Evolutionary conservation across 108 stramenopile genomes (phyloP).

Genomic region (Licmophora abbreviata): DNA sequence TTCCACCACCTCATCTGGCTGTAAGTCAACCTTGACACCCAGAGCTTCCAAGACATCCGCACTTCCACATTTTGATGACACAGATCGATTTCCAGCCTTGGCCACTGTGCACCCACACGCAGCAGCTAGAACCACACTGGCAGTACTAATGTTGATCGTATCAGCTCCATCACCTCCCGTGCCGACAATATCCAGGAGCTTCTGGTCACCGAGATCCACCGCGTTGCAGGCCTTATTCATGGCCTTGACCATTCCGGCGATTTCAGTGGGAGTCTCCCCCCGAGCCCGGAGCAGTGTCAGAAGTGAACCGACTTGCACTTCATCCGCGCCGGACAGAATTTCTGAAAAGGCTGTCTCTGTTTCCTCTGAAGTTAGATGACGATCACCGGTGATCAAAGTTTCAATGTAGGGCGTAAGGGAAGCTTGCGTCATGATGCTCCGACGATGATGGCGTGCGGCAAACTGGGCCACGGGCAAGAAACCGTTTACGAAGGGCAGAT

Average conservation of each 20-base stretch:
- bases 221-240: slow-evolving; percentile 84
- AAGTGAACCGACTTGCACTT: slow-evolving; percentile 78
- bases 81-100: slow-evolving; percentile 95
- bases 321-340: slow-evolving; percentile 71
- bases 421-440: slow-evolving; percentile 11
- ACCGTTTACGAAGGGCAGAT: no score
- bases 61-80: slow-evolving; percentile 84
- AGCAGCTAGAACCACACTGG: slow-evolving; percentile 91
- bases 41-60: slow-evolving; percentile 95
- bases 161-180: slow-evolving; percentile 99
- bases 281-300: slow-evolving; percentile 86
- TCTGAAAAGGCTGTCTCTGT: slow-evolving; percentile 71
- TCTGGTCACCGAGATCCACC: slow-evolving; percentile 47
- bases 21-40: slow-evolving; percentile 90
- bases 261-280: slow-evolving; percentile 87
- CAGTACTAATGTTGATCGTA: slow-evolving; percentile 97
- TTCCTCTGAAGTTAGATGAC: slow-evolving; percentile 74
- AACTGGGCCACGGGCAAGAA: no score
- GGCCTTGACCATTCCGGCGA: slow-evolving; percentile 93
- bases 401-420: slow-evolving; percentile 82
- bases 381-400: slow-evolving; percentile 69
- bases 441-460: no score
- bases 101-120: slow-evolving; percentile 91
- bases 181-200: slow-evolving; percentile 96
- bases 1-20: slow-evolving; percentile 76